Percentiles rank a stretch among this genome's conserved stretches.
Evolutionary conservation across 2,329 filamentous ascomycete species (phyloP).

Genomic region (Pseudogymnoascus sp.): DNA sequence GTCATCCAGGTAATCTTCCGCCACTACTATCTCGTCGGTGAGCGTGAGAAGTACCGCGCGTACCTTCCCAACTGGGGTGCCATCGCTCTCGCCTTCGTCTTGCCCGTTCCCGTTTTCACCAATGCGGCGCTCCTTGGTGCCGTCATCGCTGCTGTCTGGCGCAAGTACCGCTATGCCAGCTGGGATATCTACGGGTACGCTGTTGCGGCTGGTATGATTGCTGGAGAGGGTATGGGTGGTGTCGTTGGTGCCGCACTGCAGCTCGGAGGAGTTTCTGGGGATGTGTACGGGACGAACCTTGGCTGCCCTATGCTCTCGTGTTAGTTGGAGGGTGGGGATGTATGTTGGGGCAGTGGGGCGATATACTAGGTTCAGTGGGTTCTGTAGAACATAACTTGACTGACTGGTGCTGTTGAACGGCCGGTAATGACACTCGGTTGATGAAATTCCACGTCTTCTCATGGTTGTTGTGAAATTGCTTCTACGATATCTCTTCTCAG

Average conservation of each 20-base stretch:
- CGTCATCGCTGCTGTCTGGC: slow-evolving; percentile 43
- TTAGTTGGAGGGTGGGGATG: not conserved
- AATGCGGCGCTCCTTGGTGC: slow-evolving; percentile 52
- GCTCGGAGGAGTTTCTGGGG: slow-evolving; percentile 28
- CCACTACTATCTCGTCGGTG: slow-evolving; percentile 45
- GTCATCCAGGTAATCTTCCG: slow-evolving; percentile 43
- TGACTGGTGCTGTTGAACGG: not conserved
- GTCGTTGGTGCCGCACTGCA: slow-evolving; percentile 45
- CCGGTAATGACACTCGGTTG: not conserved
- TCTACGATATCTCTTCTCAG: not conserved
- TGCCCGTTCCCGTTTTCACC: slow-evolving; percentile 47
- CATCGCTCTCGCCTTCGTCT: slow-evolving; percentile 49
- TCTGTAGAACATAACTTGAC: not conserved
- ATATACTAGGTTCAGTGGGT: not conserved
- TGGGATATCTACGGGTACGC: slow-evolving; percentile 54
- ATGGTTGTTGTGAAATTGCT: not conserved
- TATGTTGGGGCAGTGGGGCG: not conserved
- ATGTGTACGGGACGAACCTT: slow-evolving; percentile 26
- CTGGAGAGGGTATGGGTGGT: slow-evolving; percentile 54
- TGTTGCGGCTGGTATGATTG: slow-evolving; percentile 51
- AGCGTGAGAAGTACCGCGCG: slow-evolving; percentile 43
- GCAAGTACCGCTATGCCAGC: slow-evolving; percentile 39
- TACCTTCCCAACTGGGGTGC: slow-evolving; percentile 57
- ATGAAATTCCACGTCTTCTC: not conserved
- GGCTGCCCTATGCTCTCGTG: slow-evolving; percentile 24